These are phyloP conservation scores for Cercospora sesami DNA, from an alignment of 2,329 filamentous ascomycete species.

Conservation along the genomic window DNA sequence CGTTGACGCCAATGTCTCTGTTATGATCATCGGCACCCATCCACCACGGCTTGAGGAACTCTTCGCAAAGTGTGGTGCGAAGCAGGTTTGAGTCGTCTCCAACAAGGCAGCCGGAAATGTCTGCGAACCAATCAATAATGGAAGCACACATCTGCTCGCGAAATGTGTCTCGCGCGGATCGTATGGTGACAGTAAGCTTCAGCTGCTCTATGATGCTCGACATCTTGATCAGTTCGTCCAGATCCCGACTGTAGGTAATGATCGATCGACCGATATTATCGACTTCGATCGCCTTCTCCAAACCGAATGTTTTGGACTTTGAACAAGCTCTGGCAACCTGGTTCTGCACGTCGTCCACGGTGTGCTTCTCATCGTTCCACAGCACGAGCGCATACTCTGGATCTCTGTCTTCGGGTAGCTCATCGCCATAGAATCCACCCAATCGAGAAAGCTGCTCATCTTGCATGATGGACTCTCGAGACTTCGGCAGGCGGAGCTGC, in stretches of 20 bases:
- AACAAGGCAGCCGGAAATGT: slow-evolving; percentile 86
- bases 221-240: slow-evolving; percentile 72
- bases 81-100: slow-evolving; percentile 77
- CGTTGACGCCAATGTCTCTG: slow-evolving; percentile 71
- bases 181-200: slow-evolving; percentile 91
- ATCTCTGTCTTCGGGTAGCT: slow-evolving; percentile 59
- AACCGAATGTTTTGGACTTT: slow-evolving; percentile 67
- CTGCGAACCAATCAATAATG: slow-evolving; percentile 92
- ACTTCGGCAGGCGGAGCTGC: slow-evolving; percentile 83
- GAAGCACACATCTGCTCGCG: slow-evolving; percentile 98
- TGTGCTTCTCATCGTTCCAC: slow-evolving; percentile 99
- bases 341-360: slow-evolving; percentile 82
- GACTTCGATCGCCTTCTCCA: slow-evolving; percentile 78
- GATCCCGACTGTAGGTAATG: slow-evolving; percentile 71
- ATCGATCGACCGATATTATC: slow-evolving; percentile 86
- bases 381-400: slow-evolving; percentile 79
- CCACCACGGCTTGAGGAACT: slow-evolving; percentile 84
- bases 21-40: slow-evolving; percentile 82
- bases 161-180: slow-evolving; percentile 91
- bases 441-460: slow-evolving; percentile 82
- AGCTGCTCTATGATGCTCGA: slow-evolving; percentile 90
- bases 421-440: slow-evolving; percentile 64
- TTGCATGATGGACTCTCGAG: slow-evolving; percentile 72
- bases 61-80: slow-evolving; percentile 80
- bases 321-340: slow-evolving; percentile 89